Conservation (phyloP, 177 flowering plant genomes). For the Vitis hybrid region DNA sequence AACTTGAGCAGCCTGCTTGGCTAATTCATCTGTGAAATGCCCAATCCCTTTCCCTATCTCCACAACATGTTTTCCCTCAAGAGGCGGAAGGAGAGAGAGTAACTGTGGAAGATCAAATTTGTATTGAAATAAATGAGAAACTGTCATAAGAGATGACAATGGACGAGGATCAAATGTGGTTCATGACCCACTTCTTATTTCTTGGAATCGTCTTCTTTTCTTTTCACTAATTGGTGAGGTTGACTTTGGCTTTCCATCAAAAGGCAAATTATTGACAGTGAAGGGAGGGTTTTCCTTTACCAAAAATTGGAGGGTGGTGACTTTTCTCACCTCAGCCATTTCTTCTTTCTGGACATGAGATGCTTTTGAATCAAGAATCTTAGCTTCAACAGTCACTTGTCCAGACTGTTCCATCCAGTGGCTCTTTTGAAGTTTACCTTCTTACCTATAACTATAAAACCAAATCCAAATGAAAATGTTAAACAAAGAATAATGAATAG, state of each 20-base stretch:
- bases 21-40: slow-evolving; percentile 91
- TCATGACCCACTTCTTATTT: too few relatives aligned
- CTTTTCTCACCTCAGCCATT: slow-evolving; percentile 75
- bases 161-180: too few relatives aligned
- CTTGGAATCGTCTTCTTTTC: too few relatives aligned
- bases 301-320: too few relatives aligned
- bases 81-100: slow-evolving; percentile 83
- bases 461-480: too few relatives aligned
- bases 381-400: slow-evolving; percentile 78
- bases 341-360: slow-evolving; percentile 95
- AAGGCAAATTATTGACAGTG: too few relatives aligned
- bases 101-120: slow-evolving; percentile 38
- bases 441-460: slow-evolving; percentile 28
- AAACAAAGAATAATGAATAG: too few relatives aligned
- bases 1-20: slow-evolving; percentile 74
- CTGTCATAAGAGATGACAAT: too few relatives aligned
- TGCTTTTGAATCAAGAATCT: slow-evolving; percentile 98
- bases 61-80: slow-evolving; percentile 71
- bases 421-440: slow-evolving; percentile 70
- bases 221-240: too few relatives aligned
- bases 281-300: too few relatives aligned
- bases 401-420: slow-evolving; percentile 88
- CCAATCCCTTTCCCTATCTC: slow-evolving; percentile 98
- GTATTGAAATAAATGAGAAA: too few relatives aligned
- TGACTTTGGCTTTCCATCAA: too few relatives aligned